A percentile compares a stretch with the other conserved stretches of the same genome.
Conservation (phyloP, 2,329 filamentous ascomycete genomes). For the Colletotrichum siamense region DNA sequence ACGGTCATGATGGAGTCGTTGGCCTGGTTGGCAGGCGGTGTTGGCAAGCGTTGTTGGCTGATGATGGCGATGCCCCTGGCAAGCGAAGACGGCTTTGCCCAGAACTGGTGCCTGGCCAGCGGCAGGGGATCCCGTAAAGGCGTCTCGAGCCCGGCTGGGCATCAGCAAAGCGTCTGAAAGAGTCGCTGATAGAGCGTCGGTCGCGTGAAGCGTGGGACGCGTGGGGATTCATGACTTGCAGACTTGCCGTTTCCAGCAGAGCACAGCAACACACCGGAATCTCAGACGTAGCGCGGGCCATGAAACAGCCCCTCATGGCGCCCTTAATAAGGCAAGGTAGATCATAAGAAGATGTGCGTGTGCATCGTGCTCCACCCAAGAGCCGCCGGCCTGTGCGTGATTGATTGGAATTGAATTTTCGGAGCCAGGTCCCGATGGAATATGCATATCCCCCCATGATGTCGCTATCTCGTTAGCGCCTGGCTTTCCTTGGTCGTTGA, state of each 20-base stretch:
- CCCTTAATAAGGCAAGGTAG: constrained; percentile 20
- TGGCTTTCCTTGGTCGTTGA: background rate
- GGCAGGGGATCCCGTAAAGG: background rate
- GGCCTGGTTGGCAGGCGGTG: background rate
- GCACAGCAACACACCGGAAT: background rate
- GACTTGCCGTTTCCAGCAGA: background rate
- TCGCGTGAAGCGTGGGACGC: background rate
- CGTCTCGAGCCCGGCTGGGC: background rate
- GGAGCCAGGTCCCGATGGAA: background rate
- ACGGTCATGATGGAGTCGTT: background rate
- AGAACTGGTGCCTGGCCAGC: background rate
- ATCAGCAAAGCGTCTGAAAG: background rate
- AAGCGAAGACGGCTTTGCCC: background rate
- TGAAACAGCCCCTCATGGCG: constrained; percentile 14
- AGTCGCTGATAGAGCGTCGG: background rate
- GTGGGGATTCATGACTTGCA: background rate
- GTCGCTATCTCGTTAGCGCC: background rate
- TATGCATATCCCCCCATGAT: background rate
- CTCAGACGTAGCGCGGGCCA: constrained; percentile 12
- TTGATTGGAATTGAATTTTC: background rate
- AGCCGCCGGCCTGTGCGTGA: background rate
- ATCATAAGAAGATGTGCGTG: constrained; percentile 5
- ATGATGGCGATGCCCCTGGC: background rate
- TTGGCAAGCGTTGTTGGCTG: background rate
- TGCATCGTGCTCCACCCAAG: background rate